A percentile compares a stretch with the other conserved stretches of the same genome.
Conservation (phyloP, 148 eudicot species). For the Nyssa sinensis region DNA sequence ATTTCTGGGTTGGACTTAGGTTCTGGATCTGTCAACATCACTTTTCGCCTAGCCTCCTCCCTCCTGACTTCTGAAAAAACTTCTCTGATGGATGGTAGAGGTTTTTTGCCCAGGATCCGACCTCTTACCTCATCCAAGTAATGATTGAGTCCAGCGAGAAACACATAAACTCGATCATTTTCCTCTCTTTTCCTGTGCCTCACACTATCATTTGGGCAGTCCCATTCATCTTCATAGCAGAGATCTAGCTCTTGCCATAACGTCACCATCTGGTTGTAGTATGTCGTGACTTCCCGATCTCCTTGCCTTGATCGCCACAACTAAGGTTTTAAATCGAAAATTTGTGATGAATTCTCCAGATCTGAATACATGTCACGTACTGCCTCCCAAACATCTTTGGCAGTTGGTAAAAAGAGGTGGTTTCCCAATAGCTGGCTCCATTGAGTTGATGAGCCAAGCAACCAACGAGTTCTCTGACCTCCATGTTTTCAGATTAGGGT, state of each 20-base stretch:
- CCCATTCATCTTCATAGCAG: background rate
- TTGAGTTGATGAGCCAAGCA: too few species aligned
- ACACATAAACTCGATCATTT: background rate
- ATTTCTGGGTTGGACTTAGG: background rate
- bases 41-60: background rate
- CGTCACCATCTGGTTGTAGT: background rate
- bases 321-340: too few species aligned
- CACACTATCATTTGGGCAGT: too few species aligned
- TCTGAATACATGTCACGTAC: too few species aligned
- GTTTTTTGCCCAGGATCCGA: background rate
- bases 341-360: too few species aligned
- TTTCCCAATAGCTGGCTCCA: too few species aligned
- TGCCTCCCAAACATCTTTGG: too few species aligned
- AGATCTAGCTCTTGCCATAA: background rate
- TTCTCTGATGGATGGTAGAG: background rate
- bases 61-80: background rate
- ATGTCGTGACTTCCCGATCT: background rate
- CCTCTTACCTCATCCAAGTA: constrained; percentile 2
- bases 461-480: too few species aligned
- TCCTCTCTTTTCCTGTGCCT: background rate
- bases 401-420: too few species aligned
- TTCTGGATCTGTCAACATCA: background rate
- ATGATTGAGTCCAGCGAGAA: background rate
- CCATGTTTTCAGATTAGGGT: too few species aligned
- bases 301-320: too few species aligned